Percentiles rank a stretch among this genome's conserved stretches.
phyloP scores from a whole-genome alignment of 495 filamentous ascomycete species.

The Tirmania nivea region DNA sequence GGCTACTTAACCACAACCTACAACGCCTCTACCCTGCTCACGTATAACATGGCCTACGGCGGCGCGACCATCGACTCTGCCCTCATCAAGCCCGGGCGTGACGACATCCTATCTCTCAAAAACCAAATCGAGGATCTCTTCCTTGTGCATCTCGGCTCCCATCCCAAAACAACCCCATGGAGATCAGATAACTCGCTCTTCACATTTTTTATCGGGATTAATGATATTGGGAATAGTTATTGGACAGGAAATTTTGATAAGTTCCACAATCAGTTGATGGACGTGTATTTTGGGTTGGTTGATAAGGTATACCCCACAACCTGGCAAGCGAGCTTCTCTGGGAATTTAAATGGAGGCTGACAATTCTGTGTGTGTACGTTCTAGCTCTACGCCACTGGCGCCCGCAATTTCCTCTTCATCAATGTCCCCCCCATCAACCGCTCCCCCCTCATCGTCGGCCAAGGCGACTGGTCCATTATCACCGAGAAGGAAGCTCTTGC shows the following conservation, averaged over 20 bases:
- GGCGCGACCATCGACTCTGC: constrained; percentile 45
- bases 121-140: constrained; percentile 35
- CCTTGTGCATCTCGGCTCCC: constrained; percentile 25
- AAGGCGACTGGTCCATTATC: constrained; percentile 12
- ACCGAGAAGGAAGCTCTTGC: constrained; percentile 17
- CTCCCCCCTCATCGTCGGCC: constrained; percentile 29
- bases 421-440: constrained; percentile 54
- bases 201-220: constrained; percentile 57
- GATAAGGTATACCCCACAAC: constrained; percentile 24
- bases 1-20: constrained; percentile 40
- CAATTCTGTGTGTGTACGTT: neutral
- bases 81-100: constrained; percentile 30
- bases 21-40: constrained; percentile 36
- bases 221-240: constrained; percentile 52
- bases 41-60: constrained; percentile 48
- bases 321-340: neutral
- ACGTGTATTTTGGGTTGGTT: constrained; percentile 32
- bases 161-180: constrained; percentile 32
- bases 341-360: neutral
- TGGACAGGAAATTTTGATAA: constrained; percentile 23
- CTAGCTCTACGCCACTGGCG: constrained; percentile 34
- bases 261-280: constrained; percentile 34
- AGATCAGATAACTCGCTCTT: constrained; percentile 38
- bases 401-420: constrained; percentile 53
- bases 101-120: constrained; percentile 33